Percentiles rank a stretch among this genome's conserved stretches.
Evolutionary conservation across 345 rosid species (phyloP).

Genomic region (Bruguiera sexangula): DNA sequence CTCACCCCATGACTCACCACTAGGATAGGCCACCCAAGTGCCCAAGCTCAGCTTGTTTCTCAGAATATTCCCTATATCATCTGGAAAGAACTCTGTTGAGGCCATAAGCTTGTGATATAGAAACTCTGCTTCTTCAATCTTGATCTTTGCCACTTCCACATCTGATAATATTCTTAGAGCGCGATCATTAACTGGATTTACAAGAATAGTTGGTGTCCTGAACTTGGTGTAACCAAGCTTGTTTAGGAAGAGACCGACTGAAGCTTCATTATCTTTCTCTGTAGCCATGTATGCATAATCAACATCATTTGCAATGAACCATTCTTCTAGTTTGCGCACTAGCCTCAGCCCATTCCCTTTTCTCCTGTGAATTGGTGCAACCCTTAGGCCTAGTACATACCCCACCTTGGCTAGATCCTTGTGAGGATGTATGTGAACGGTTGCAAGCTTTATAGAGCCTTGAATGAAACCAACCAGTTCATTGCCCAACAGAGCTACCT

Average conservation of each 20-base stretch:
- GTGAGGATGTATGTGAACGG: constrained; percentile 31
- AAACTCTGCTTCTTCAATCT: constrained; percentile 50
- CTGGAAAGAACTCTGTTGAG: constrained; percentile 62
- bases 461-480: constrained; percentile 71
- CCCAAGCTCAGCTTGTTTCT: constrained; percentile 65
- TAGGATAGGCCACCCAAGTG: constrained; percentile 69
- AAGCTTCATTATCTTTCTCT: constrained; percentile 64
- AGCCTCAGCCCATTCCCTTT: constrained; percentile 53
- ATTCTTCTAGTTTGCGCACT: constrained; percentile 59
- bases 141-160: constrained; percentile 43
- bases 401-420: constrained; percentile 50
- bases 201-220: constrained; percentile 61
- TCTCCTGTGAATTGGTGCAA: constrained; percentile 53
- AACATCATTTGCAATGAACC: constrained; percentile 51
- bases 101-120: constrained; percentile 48
- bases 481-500: constrained; percentile 62
- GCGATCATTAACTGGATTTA: constrained; percentile 53
- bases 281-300: constrained; percentile 82
- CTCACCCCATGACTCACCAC: constrained; percentile 26
- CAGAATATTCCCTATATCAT: constrained; percentile 53
- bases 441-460: constrained; percentile 67
- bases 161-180: constrained; percentile 27
- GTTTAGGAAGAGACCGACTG: constrained; percentile 49
- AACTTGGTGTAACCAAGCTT: constrained; percentile 50
- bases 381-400: constrained; percentile 64